phyloP scores from a whole-genome alignment of 495 filamentous ascomycete species.

The Penicillium coprophilum region DNA sequence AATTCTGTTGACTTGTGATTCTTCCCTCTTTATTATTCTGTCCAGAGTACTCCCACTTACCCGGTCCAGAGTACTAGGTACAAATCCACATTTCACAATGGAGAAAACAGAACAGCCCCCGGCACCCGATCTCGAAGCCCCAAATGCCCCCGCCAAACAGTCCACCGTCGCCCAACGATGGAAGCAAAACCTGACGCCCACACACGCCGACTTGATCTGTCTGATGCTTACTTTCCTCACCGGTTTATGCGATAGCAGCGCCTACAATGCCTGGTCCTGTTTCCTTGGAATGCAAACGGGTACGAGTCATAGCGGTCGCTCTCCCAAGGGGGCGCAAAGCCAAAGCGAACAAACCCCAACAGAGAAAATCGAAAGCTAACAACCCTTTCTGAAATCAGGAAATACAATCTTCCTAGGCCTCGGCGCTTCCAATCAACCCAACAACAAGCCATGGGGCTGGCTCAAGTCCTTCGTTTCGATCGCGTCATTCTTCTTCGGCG shows the following conservation, averaged over 20 bases:
- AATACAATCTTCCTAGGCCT: slow-evolving; percentile 69
- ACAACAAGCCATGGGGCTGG: slow-evolving; percentile 57
- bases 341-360: background rate
- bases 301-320: slow-evolving; percentile 41
- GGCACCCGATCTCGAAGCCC: slow-evolving; percentile 27
- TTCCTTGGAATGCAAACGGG: slow-evolving; percentile 67
- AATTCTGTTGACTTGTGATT: too few relatives aligned
- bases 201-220: slow-evolving; percentile 53
- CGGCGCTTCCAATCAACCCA: slow-evolving; percentile 54
- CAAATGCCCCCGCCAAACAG: slow-evolving; percentile 16
- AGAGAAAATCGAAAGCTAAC: background rate
- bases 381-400: slow-evolving; percentile 32
- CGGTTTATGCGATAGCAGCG: slow-evolving; percentile 59
- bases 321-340: slow-evolving; percentile 17
- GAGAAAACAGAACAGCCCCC: slow-evolving; percentile 20
- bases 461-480: slow-evolving; percentile 64
- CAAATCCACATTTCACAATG: slow-evolving; percentile 12
- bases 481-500: slow-evolving; percentile 54
- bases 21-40: too few relatives aligned
- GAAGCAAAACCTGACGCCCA: slow-evolving; percentile 40
- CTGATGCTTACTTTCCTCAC: slow-evolving; percentile 57
- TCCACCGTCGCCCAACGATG: slow-evolving; percentile 25
- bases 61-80: background rate
- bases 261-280: slow-evolving; percentile 61
- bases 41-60: background rate